These are phyloP conservation scores for Avena sativa DNA, from an alignment of 176 grass and related monocot genomes.

Conservation along the genomic window DNA sequence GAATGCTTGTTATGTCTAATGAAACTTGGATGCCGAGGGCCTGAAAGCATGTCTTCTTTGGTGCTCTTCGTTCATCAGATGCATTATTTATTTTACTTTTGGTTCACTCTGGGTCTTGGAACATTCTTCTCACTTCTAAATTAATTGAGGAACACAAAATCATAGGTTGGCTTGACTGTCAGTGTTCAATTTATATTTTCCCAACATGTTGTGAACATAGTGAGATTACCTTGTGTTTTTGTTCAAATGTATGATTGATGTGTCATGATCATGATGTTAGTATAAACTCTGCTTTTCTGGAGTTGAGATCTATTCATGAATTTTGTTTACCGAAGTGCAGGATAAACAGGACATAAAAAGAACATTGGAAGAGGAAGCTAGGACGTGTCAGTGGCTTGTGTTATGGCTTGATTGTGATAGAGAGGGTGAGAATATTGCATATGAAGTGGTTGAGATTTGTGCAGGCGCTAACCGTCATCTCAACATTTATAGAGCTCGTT, in stretches of 20 bases:
- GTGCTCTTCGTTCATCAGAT: slow-evolving; percentile 15
- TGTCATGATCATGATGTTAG: slow-evolving; percentile 2
- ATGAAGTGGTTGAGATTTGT: slow-evolving; percentile 91
- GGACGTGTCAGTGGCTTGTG: slow-evolving; percentile 89
- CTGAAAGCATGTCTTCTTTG: slow-evolving; percentile 12
- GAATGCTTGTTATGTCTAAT: neutral
- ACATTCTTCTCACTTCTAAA: neutral
- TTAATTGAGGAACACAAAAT: slow-evolving; percentile 22
- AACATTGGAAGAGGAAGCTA: slow-evolving; percentile 93
- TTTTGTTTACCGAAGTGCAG: slow-evolving; percentile 53
- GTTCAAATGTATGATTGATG: neutral
- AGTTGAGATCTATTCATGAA: slow-evolving; percentile 33
- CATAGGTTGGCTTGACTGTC: slow-evolving; percentile 1
- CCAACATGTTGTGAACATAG: neutral
- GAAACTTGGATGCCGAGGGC: neutral
- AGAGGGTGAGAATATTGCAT: slow-evolving; percentile 99
- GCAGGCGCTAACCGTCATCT: slow-evolving; percentile 64
- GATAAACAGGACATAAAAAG: slow-evolving; percentile 88
- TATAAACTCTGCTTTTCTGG: slow-evolving; percentile 24
- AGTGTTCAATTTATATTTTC: slow-evolving; percentile 28
- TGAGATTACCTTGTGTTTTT: slow-evolving; percentile 32
- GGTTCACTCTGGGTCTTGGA: neutral
- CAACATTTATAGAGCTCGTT: slow-evolving; percentile 91
- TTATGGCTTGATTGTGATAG: slow-evolving; percentile 99
- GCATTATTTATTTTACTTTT: slow-evolving; percentile 20